These are phyloP conservation scores for Solanum gandarillasii DNA, from an alignment of 257 asterid genomes.

Conservation along the genomic window DNA sequence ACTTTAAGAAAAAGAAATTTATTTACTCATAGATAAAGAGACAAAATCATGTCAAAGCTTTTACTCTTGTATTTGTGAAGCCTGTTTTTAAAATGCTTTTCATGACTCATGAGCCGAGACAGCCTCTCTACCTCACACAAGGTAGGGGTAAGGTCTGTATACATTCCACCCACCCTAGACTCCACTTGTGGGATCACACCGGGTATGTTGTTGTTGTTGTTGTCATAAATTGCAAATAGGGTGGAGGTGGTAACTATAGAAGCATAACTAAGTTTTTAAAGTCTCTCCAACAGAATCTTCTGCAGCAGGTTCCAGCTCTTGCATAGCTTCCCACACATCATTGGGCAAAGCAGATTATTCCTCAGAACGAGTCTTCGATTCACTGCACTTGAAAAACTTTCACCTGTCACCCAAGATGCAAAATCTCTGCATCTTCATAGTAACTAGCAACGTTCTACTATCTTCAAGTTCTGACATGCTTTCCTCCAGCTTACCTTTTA, in stretches of 20 bases:
- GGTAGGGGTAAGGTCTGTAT: background rate
- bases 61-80: background rate
- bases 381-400: constrained; percentile 45
- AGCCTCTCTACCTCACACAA: background rate
- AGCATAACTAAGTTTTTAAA: background rate
- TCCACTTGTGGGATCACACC: background rate
- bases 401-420: constrained; percentile 40
- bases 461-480: constrained; percentile 82
- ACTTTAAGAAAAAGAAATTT: background rate
- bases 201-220: background rate
- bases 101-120: background rate
- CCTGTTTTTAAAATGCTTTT: background rate
- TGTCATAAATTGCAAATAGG: background rate
- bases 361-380: constrained; percentile 25
- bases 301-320: background rate
- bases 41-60: background rate
- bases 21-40: background rate
- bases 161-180: background rate
- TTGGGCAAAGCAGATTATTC: background rate
- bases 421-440: constrained; percentile 29
- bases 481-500: constrained; percentile 80
- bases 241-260: background rate
- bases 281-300: background rate
- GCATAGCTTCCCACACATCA: background rate
- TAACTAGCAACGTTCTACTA: constrained; percentile 57